Evolutionary conservation across 257 asterid species (phyloP).

Genomic region (Solanum acaule): DNA sequence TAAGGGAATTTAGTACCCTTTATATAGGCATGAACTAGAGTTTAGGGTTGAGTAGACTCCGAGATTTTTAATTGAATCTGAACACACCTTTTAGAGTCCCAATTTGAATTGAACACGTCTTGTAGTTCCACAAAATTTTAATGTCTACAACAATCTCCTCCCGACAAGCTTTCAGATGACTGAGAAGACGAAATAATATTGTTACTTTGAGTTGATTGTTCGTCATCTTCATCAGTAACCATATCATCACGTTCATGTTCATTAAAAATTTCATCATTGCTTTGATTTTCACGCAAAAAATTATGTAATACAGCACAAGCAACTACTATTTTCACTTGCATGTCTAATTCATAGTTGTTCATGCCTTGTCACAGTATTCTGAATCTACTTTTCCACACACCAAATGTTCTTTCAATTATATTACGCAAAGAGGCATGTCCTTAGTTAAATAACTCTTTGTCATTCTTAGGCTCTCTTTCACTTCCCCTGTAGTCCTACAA

Average conservation of each 20-base stretch:
- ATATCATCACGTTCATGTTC: not conserved
- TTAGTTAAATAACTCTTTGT: not conserved
- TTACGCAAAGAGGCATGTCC: not conserved
- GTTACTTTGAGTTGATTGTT: not conserved
- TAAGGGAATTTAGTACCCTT: too few species aligned
- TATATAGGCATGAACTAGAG: too few species aligned
- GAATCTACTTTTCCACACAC: not conserved
- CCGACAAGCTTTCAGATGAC: too few species aligned
- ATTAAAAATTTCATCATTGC: not conserved
- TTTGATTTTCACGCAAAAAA: not conserved
- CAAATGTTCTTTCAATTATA: not conserved
- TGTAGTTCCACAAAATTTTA: too few species aligned
- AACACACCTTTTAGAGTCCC: too few species aligned
- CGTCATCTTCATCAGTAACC: not conserved
- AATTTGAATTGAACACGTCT: too few species aligned
- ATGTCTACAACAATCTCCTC: not conserved
- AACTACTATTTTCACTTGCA: not conserved
- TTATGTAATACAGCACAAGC: not conserved
- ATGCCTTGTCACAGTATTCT: not conserved
- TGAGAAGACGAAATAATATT: not conserved
- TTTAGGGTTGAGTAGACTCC: too few species aligned
- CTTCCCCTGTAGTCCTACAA: not conserved
- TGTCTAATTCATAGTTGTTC: not conserved
- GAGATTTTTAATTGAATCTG: too few species aligned
- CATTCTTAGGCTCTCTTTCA: not conserved